Evolutionary conservation across 352 stramenopile genomes (phyloP), one percentile per base, ranked within the genome.

Genomic region (Pythium insidiosum): DNA sequence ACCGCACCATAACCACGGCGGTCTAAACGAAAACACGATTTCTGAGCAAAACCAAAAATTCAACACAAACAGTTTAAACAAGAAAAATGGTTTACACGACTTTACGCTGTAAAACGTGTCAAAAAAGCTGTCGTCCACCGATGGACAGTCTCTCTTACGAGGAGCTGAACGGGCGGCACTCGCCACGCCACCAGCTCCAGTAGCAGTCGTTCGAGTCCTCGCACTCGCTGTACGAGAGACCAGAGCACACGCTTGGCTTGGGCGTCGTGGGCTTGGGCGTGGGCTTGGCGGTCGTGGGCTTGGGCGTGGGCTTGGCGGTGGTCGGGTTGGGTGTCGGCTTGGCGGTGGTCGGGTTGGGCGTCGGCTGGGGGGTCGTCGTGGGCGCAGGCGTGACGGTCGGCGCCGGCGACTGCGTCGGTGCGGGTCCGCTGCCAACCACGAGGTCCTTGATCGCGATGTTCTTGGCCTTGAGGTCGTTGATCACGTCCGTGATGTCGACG

Each of bases 361-460:
- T n/a, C 10, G 11, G 11, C 11, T 7, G 9, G 7, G 34, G 34
- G 18, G 34, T n/a, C 11, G 11, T 7, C 34, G 34, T 39, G 10
- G 34, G 34, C 6, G 34, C 34, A 13, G 11, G 11, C 34, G 34
- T 39, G 6, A 20, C n/a, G 37, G 20, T 7, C 15, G 16, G 18
- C 18, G 37, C 26, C 6, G 37, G 37, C 6, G n/a, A 15, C 6
- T 24, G 6, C 18, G 18, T n/a, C 15, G 28, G 28, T 13, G 28
- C 28, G 9, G 28, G 28, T 9, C 28, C 28, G 28, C 28, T 29
- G 15, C 44, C 36, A 25, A 35, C 35, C 2, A 44, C 34, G 4
- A 53, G 38, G 47, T 53, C 28, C 19, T 53, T 47, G 47, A 53
- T 41, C 20, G 26, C 30, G 19, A 53, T 53, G 28, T 40, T 40